A percentile compares a stretch with the other conserved stretches of the same genome.
phyloP scores from a whole-genome alignment of 2,329 filamentous ascomycete species.

The Lomentospora prolificans region DNA sequence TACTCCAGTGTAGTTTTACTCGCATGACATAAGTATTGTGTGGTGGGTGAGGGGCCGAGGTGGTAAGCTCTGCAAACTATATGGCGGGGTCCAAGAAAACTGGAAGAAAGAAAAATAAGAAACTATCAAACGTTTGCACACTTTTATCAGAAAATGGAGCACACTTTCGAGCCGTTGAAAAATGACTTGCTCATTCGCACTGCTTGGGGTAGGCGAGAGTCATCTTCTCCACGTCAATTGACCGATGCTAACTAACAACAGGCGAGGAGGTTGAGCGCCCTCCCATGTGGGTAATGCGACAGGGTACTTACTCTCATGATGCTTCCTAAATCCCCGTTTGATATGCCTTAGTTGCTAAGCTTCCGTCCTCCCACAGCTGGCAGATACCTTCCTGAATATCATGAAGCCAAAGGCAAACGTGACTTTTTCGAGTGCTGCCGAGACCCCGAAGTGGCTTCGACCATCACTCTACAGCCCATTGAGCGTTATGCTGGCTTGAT shows the following conservation, averaged over 20 bases:
- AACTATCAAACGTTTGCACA: neutral
- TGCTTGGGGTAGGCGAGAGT: conserved; percentile 63
- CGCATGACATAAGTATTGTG: neutral
- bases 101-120: conserved; percentile 10
- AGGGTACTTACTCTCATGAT: conserved; percentile 50
- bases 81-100: conserved; percentile 8
- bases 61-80: conserved; percentile 9
- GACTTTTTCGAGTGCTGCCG: conserved; percentile 99
- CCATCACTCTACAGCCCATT: conserved; percentile 86
- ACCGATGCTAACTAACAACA: conserved; percentile 22
- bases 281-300: conserved; percentile 98
- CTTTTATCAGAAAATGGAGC: conserved; percentile 44
- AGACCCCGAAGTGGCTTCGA: conserved; percentile 83
- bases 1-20: no score
- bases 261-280: conserved; percentile 86
- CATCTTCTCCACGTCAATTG: neutral
- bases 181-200: conserved; percentile 89
- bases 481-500: conserved; percentile 84
- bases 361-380: conserved; percentile 50
- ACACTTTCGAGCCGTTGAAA: conserved; percentile 71
- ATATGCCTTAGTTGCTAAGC: conserved; percentile 5
- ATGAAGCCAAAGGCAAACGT: conserved; percentile 78
- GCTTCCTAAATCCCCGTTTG: neutral
- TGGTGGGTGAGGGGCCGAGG: conserved; percentile 12
- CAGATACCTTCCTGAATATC: conserved; percentile 95